Percentiles rank a stretch among this genome's conserved stretches.
Conservation (phyloP, 495 filamentous ascomycete genomes). For the Lasiosphaeria miniovina region DNA sequence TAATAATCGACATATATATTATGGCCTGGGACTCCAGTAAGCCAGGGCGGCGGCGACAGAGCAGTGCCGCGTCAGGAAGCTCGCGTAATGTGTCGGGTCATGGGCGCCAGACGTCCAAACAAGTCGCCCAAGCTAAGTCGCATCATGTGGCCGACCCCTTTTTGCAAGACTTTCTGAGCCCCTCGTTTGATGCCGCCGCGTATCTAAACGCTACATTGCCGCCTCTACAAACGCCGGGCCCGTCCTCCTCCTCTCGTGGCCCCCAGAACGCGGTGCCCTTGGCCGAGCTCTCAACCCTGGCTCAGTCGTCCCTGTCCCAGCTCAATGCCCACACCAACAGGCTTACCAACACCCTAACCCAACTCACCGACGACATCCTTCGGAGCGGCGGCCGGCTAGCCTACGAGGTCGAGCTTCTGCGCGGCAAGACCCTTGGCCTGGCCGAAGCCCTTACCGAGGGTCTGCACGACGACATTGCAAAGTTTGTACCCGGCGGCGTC, state of each 20-base stretch:
- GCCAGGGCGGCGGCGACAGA: constrained; percentile 26
- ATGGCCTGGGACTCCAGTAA: constrained; percentile 29
- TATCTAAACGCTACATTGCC: constrained; percentile 80
- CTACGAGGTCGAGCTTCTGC: constrained; percentile 91
- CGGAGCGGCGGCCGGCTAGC: constrained; percentile 79
- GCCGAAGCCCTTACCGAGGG: constrained; percentile 73
- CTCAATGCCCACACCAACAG: constrained; percentile 83
- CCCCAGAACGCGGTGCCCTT: constrained; percentile 57
- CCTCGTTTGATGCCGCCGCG: constrained; percentile 73
- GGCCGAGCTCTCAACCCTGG: constrained; percentile 72
- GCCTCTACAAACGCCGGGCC: constrained; percentile 47
- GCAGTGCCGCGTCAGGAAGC: constrained; percentile 26
- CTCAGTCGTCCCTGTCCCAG: constrained; percentile 79
- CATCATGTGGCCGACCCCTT: constrained; percentile 58
- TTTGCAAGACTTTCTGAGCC: constrained; percentile 64
- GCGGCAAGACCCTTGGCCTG: constrained; percentile 76
- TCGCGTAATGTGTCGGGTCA: constrained; percentile 23
- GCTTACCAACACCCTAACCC: constrained; percentile 77
- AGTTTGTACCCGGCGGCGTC: constrained; percentile 60
- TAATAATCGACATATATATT: neutral
- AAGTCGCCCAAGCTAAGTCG: constrained; percentile 42
- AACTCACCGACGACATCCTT: constrained; percentile 91
- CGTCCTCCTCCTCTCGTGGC: constrained; percentile 7
- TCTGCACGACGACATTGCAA: constrained; percentile 63
- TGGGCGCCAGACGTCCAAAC: constrained; percentile 26